Conservation (phyloP, 345 rosid species). For the Carallia brachiata region DNA sequence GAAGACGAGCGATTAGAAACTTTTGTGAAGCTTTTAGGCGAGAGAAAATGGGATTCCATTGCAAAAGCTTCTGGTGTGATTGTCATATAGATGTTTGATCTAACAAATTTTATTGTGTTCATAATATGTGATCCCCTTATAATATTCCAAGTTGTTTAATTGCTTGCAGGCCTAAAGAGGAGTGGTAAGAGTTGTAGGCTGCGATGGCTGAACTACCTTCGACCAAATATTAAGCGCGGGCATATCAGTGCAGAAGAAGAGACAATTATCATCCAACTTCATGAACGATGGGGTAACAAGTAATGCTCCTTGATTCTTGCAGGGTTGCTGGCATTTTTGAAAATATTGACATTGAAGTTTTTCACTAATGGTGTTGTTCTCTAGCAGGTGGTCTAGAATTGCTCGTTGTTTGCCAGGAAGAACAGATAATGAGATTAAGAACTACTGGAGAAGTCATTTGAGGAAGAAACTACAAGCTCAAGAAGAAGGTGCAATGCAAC, state of each 20-base stretch:
- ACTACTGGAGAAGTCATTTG: conserved; percentile 66
- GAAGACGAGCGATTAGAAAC: conserved; percentile 50
- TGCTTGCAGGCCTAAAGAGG: conserved; percentile 51
- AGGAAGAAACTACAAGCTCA: conserved; percentile 43
- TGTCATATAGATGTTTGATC: background rate
- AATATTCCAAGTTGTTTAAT: background rate
- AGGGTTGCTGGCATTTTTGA: background rate
- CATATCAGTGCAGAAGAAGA: conserved; percentile 58
- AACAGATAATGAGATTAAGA: conserved; percentile 74
- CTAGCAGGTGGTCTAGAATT: conserved; percentile 58
- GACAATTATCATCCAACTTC: conserved; percentile 50
- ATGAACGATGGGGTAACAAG: conserved; percentile 73
- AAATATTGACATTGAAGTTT: background rate
- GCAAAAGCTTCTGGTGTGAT: conserved; percentile 51
- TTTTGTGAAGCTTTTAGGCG: conserved; percentile 49
- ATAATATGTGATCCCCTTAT: background rate
- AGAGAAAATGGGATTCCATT: conserved; percentile 66
- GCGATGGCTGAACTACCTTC: conserved; percentile 72
- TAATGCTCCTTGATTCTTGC: conserved; percentile 23
- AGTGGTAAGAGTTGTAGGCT: conserved; percentile 77
- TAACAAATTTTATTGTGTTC: background rate
- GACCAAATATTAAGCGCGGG: conserved; percentile 58
- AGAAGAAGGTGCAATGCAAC: conserved; percentile 33
- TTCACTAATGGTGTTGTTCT: background rate
- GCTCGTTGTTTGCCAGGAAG: conserved; percentile 69